Conservation (phyloP, 1,139 yeast genomes). For the Candida labiduridarum region DNA sequence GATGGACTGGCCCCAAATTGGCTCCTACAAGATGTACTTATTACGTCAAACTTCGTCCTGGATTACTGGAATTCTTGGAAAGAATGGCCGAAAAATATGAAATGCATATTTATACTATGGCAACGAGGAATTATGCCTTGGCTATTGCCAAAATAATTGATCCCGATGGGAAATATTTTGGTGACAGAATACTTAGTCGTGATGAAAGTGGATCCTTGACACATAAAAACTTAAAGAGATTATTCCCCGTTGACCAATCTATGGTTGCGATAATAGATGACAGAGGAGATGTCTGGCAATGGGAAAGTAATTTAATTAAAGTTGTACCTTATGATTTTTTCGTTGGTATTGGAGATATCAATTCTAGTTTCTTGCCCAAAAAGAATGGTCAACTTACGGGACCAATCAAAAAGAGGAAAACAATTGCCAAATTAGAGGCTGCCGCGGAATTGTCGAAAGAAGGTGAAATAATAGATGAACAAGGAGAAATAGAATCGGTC, state of each 20-base stretch:
- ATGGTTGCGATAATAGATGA: conserved; percentile 98
- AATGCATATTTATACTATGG: conserved; percentile 97
- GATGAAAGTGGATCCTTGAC: conserved; percentile 95
- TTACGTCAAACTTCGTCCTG: conserved; percentile 91
- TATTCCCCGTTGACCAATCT: conserved; percentile 94
- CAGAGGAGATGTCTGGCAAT: conserved; percentile 98
- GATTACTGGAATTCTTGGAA: conserved; percentile 70
- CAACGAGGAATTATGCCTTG: conserved; percentile 92
- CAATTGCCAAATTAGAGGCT: conserved; percentile 55
- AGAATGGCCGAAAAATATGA: conserved; percentile 70
- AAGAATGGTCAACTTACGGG: conserved; percentile 72
- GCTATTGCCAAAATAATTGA: conserved; percentile 91
- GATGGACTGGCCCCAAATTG: conserved; percentile 58
- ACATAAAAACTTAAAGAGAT: conserved; percentile 82
- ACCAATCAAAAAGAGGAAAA: conserved; percentile 62
- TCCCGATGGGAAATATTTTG: conserved; percentile 84
- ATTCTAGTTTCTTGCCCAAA: conserved; percentile 87
- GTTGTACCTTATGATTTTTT: conserved; percentile 96
- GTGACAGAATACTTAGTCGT: conserved; percentile 86
- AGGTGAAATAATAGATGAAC: conserved; percentile 19
- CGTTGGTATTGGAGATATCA: conserved; percentile 97
- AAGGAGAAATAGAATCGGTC: conserved; percentile 15
- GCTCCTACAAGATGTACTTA: conserved; percentile 74
- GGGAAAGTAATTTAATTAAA: conserved; percentile 89
- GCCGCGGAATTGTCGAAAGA: conserved; percentile 17